Percentiles rank a stretch among this genome's conserved stretches.
phyloP scores from a whole-genome alignment of 2,329 filamentous ascomycete species.

The Diaporthe nobilis region DNA sequence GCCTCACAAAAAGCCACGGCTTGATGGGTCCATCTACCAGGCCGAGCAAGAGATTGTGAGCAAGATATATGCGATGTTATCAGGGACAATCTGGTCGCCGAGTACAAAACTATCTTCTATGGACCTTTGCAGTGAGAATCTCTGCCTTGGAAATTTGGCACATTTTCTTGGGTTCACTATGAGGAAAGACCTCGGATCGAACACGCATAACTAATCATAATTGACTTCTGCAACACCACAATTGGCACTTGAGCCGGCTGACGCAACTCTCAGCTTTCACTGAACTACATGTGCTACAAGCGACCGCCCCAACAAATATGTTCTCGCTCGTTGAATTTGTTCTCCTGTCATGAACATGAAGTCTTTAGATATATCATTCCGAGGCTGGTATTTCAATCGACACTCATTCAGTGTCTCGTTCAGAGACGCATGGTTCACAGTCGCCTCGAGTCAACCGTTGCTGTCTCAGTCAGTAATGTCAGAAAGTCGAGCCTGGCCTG shows the following conservation, averaged over 20 bases:
- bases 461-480: too few species aligned
- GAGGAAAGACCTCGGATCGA: not conserved
- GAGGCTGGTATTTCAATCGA: not conserved
- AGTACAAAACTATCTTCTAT: not conserved
- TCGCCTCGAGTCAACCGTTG: not conserved
- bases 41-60: not conserved
- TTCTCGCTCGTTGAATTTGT: rapidly evolving
- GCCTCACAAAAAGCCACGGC: not conserved
- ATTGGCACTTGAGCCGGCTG: not conserved
- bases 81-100: not conserved
- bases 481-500: too few species aligned
- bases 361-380: too few species aligned
- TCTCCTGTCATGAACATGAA: not conserved
- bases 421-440: not conserved
- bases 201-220: not conserved
- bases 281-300: too few species aligned
- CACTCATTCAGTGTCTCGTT: not conserved
- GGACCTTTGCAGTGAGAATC: not conserved
- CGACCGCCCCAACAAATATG: not conserved
- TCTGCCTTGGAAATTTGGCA: not conserved
- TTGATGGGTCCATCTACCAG: not conserved
- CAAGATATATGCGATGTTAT: not conserved
- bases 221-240: not conserved
- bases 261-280: not conserved
- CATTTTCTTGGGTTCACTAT: not conserved